phyloP scores from a whole-genome alignment of 106 monocot genomes.

The Dendrobium nobile region DNA sequence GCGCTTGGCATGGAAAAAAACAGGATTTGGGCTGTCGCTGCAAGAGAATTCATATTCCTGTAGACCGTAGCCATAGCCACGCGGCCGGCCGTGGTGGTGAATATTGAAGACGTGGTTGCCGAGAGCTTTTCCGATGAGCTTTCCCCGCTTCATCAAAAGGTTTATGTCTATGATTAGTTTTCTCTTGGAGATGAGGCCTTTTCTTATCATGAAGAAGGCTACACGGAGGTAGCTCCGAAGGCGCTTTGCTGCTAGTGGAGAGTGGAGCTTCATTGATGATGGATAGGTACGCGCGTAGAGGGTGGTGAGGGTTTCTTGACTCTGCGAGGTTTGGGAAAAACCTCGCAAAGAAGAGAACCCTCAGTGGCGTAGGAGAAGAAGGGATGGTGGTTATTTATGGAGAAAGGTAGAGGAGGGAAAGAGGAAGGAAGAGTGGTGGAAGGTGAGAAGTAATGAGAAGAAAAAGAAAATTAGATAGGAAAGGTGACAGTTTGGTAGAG shows the following conservation, averaged over 20 bases:
- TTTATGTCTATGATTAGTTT: slow-evolving; percentile 44
- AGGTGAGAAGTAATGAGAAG: slow-evolving; percentile 7
- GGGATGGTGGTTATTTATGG: neutral
- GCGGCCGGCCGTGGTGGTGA: slow-evolving; percentile 10
- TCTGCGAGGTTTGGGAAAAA: neutral
- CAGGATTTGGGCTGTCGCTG: slow-evolving; percentile 37
- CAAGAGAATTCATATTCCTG: slow-evolving; percentile 58
- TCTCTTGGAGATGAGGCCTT: slow-evolving; percentile 40
- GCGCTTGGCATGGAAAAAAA: slow-evolving; percentile 14
- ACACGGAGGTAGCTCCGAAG: slow-evolving; percentile 35
- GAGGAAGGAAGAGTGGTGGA: neutral
- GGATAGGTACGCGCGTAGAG: neutral
- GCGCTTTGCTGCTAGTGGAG: slow-evolving; percentile 18
- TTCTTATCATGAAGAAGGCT: slow-evolving; percentile 40
- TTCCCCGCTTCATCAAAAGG: slow-evolving; percentile 42
- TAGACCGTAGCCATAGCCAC: slow-evolving; percentile 8
- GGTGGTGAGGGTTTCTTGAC: neutral
- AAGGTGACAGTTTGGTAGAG: neutral
- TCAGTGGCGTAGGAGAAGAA: neutral
- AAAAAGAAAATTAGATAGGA: neutral
- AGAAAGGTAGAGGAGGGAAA: neutral
- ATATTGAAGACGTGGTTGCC: slow-evolving; percentile 16
- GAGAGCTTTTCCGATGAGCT: slow-evolving; percentile 28
- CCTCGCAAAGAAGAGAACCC: neutral
- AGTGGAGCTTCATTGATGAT: slow-evolving; percentile 9